Base-by-base conservation (phyloP, 2,329 filamentous ascomycete species). In the Pyricularia sp. region DNA sequence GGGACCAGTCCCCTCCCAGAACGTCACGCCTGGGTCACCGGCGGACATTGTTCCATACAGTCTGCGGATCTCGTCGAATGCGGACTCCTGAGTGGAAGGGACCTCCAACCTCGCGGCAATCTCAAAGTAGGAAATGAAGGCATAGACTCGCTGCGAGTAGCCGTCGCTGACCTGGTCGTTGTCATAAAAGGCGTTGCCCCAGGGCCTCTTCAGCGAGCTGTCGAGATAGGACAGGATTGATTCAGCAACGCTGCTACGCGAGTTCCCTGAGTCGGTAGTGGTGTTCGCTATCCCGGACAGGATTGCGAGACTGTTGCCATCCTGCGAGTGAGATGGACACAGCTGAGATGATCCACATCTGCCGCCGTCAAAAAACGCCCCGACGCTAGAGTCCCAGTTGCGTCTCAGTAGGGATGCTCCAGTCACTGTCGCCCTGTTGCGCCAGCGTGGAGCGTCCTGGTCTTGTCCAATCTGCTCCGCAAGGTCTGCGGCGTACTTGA, bases 181-280 rank as follows among this genome's bases (percentile, higher is more conserved):
- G 69, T 83, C 80, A 69, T 80, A 83, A 69, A 83, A 83, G 1
- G 81, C 74, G 67, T 83, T 82, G 2, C 81, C 81, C 66, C 81
- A 82, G 0, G 71, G 70, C 8, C 73, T 72, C 0, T 74, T 69
- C 22, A 75, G 76, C 4, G 73, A 67, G 19, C 66, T 68, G 4
- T 73, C 66, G 22, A 81, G 75, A 67, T 79, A 82, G 1, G 70
- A 62, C 3, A 83, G 72, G 16, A 77, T 73, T 0, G 71, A 71
- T 8, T 70, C 67, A 1, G 77, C 75, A 4, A 67, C 63, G 3
- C 70, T 71, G 66, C 65, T 60, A 75, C 72, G 2, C 72, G 69
- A 0, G 71, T 66, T 2, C 22, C 19, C n/a, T 10, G 64, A n/a
- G 13, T 65, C 64, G 28, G 62, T 66, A 4, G 65, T 22, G 4